phyloP scores from a whole-genome alignment of 306 rosid genomes.

The cucumber (Cucumis sativus) region DNA sequence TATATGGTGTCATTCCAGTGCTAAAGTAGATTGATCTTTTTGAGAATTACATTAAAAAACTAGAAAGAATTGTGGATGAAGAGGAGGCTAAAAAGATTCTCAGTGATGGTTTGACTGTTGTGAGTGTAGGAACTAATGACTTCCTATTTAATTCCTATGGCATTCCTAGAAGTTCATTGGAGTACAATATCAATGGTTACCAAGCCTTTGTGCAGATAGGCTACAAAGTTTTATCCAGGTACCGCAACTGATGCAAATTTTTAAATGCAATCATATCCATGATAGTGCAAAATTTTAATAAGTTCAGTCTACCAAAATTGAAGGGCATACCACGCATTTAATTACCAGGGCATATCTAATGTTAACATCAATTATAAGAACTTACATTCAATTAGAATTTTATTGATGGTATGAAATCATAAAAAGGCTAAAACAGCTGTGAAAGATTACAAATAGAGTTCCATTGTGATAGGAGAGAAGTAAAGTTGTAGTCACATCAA shows the following conservation, averaged over 20 bases:
- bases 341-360: not conserved
- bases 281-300: not conserved
- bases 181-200: no score
- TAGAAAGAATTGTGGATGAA: slow-evolving; percentile 29
- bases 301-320: not conserved
- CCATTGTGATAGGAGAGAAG: no score
- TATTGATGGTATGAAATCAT: no score
- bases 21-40: slow-evolving; percentile 35
- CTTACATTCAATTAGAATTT: not conserved
- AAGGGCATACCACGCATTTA: not conserved
- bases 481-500: no score
- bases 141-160: slow-evolving; percentile 35
- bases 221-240: slow-evolving; percentile 11
- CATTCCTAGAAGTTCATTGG: slow-evolving; percentile 8
- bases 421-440: no score
- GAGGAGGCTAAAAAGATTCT: slow-evolving; percentile 21
- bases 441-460: no score
- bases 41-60: slow-evolving; percentile 27
- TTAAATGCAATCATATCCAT: not conserved
- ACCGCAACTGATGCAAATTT: not conserved
- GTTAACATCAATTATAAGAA: not conserved
- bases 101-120: slow-evolving; percentile 21
- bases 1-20: slow-evolving; percentile 21
- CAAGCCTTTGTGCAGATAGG: no score
- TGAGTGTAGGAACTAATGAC: slow-evolving; percentile 60